phyloP scores from a whole-genome alignment of 1,284 basidiomycete genomes.

The Irpex sp. region DNA sequence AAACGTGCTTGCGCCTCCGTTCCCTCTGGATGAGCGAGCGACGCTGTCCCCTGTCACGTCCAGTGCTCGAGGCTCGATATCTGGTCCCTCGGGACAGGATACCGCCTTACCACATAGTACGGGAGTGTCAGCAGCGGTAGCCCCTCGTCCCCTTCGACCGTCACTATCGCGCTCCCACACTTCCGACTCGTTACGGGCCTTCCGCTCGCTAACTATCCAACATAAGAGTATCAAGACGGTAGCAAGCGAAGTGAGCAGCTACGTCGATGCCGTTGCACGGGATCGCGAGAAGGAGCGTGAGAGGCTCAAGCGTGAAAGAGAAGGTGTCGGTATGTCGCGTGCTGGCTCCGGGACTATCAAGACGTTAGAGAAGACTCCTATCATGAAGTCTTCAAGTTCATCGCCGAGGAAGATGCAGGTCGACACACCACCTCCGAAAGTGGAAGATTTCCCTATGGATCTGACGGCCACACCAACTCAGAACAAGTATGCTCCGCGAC shows the following conservation, averaged over 20 bases:
- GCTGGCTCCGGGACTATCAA: neutral
- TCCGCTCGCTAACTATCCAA: slow-evolving; percentile 30
- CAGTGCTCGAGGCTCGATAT: neutral
- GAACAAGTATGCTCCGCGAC: neutral
- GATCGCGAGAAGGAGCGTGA: slow-evolving; percentile 73
- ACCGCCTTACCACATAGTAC: neutral
- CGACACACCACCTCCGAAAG: neutral
- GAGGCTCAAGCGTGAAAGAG: slow-evolving; percentile 59
- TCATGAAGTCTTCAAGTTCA: neutral
- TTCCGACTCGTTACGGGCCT: slow-evolving; percentile 25
- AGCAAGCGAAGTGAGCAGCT: slow-evolving; percentile 56
- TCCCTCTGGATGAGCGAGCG: neutral
- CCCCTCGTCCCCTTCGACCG: neutral
- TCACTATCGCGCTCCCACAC: slow-evolving; percentile 32
- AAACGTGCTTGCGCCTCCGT: neutral
- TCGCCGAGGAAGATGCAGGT: neutral
- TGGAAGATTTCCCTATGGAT: neutral
- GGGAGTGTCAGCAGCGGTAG: neutral
- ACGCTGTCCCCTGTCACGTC: neutral
- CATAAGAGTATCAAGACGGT: slow-evolving; percentile 38
- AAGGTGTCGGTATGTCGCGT: slow-evolving; percentile 11
- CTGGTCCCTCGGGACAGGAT: neutral
- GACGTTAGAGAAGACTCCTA: neutral
- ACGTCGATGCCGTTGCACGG: slow-evolving; percentile 66
- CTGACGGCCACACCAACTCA: neutral